Percentiles rank a stretch among this genome's conserved stretches.
Conservation (phyloP, 1,284 basidiomycete species). For the Lentinula novae-zelandiae region DNA sequence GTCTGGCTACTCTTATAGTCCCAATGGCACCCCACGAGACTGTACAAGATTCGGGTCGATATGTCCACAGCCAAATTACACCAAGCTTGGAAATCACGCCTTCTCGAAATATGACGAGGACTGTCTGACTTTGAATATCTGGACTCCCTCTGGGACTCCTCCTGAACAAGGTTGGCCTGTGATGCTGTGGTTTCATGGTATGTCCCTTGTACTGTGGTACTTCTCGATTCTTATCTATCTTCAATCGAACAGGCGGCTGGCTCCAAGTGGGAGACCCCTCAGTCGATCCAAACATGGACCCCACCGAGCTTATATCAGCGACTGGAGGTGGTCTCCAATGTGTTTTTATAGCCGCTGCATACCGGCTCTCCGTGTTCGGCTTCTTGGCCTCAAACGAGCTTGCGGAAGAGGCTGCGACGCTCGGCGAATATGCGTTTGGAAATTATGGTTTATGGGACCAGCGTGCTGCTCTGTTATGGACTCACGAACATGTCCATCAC, state of each 20-base stretch:
- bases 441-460: conserved; percentile 18
- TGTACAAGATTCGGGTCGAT: conserved; percentile 15
- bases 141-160: conserved; percentile 12
- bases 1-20: conserved; percentile 3
- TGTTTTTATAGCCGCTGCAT: conserved; percentile 14
- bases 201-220: neutral
- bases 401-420: conserved; percentile 12
- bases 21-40: conserved; percentile 10
- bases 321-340: conserved; percentile 13
- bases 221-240: neutral
- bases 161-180: conserved; percentile 16
- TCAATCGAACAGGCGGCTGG: conserved; percentile 11
- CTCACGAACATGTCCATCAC: conserved; percentile 8
- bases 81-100: conserved; percentile 10
- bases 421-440: conserved; percentile 10
- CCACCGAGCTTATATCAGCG: conserved; percentile 13
- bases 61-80: conserved; percentile 16
- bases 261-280: conserved; percentile 15
- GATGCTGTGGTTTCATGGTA: conserved; percentile 17
- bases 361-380: conserved; percentile 15
- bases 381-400: conserved; percentile 15
- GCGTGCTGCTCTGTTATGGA: conserved; percentile 12
- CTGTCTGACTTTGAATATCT: conserved; percentile 13
- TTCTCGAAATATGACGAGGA: conserved; percentile 13
- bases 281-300: conserved; percentile 14